Percentiles rank a stretch among this genome's conserved stretches.
phyloP scores from a whole-genome alignment of 2,329 filamentous ascomycete genomes.

The Stachybotrys chlorohalonatus region DNA sequence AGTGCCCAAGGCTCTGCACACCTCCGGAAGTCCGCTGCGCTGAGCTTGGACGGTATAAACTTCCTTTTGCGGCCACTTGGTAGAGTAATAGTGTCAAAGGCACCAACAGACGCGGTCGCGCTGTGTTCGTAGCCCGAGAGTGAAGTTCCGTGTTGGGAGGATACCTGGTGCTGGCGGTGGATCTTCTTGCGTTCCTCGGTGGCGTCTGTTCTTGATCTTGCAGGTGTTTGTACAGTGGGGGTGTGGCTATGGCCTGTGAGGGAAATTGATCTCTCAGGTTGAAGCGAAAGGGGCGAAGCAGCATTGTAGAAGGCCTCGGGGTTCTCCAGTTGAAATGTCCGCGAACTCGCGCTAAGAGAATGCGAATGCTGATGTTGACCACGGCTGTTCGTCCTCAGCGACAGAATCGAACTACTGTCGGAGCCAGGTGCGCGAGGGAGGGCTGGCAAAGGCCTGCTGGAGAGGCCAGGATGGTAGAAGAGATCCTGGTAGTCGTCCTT shows the following conservation, averaged over 20 bases:
- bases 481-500: conserved; percentile 77
- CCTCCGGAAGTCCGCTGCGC: conserved; percentile 68
- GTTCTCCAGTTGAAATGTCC: conserved; percentile 25
- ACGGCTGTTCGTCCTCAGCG: conserved; percentile 29
- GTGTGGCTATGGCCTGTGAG: conserved; percentile 74
- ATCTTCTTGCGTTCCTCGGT: conserved; percentile 56
- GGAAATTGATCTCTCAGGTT: conserved; percentile 67
- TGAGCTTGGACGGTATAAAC: conserved; percentile 80
- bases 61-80: conserved; percentile 71
- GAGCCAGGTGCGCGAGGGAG: conserved; percentile 52
- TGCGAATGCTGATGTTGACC: conserved; percentile 30
- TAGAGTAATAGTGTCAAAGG: conserved; percentile 77
- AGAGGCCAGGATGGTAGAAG: conserved; percentile 83
- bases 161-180: conserved; percentile 40
- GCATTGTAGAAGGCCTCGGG: conserved; percentile 43
- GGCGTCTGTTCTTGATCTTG: conserved; percentile 88
- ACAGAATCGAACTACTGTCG: conserved; percentile 47
- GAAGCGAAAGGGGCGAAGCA: conserved; percentile 24
- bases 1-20: conserved; percentile 90
- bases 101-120: conserved; percentile 41
- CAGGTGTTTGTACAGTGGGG: conserved; percentile 70
- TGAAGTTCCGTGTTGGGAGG: conserved; percentile 40
- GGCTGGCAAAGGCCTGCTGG: conserved; percentile 53
- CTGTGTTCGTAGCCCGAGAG: conserved; percentile 50
- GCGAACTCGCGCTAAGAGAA: conserved; percentile 34